Percentiles rank a stretch among this genome's conserved stretches.
These are phyloP conservation scores for Termitomyces titanicus DNA, from an alignment of 768 basidiomycete species.

Conservation along the genomic window DNA sequence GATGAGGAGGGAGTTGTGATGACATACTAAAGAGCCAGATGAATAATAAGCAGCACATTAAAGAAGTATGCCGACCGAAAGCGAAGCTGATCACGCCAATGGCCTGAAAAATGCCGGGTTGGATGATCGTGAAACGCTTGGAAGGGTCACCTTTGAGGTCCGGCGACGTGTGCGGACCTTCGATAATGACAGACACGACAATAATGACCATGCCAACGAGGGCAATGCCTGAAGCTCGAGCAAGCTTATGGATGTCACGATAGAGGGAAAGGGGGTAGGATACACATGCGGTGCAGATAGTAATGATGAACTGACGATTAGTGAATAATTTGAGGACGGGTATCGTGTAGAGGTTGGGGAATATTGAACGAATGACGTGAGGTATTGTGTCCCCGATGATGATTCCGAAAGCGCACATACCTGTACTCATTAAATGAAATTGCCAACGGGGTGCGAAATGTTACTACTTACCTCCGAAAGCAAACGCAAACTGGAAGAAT, in stretches of 20 bases:
- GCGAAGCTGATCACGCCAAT: constrained; percentile 98
- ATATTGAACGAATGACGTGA: constrained; percentile 84
- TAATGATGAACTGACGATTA: constrained; percentile 87
- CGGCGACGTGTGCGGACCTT: constrained; percentile 71
- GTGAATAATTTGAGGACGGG: constrained; percentile 76
- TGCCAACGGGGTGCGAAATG: not conserved
- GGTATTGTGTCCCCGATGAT: constrained; percentile 98
- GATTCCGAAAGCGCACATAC: constrained; percentile 98
- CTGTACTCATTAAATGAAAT: constrained; percentile 32
- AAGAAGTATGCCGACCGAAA: constrained; percentile 44
- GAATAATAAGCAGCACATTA: not conserved
- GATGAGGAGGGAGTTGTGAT: constrained; percentile 96
- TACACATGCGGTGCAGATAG: constrained; percentile 79
- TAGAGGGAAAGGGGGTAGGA: constrained; percentile 95
- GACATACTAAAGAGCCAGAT: constrained; percentile 59
- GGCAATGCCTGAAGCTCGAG: constrained; percentile 88
- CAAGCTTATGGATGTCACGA: constrained; percentile 96
- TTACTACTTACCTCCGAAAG: constrained; percentile 75
- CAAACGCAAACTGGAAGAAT: constrained; percentile 96
- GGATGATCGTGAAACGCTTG: constrained; percentile 70
- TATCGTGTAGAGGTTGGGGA: constrained; percentile 64
- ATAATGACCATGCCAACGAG: constrained; percentile 93
- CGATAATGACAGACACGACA: constrained; percentile 77
- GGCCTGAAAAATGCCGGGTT: constrained; percentile 85
- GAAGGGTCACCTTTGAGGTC: constrained; percentile 76